Evolutionary conservation across 805 yeast species (phyloP), one percentile per base, ranked within the genome.

Genomic region (Torulaspora quercuum): DNA sequence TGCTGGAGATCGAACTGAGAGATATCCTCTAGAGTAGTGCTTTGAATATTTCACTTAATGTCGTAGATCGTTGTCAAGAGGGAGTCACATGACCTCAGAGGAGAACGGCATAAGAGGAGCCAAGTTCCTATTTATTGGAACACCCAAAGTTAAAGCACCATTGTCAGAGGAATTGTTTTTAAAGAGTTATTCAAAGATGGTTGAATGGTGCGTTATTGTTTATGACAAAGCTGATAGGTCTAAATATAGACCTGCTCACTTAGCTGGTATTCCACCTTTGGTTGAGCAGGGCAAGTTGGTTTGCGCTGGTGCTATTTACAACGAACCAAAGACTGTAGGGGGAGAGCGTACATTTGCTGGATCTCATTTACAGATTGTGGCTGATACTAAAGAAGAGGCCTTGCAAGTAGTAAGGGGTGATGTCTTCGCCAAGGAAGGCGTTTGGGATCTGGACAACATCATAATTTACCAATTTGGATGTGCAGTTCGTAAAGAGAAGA

Each of bases 401-500:
- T 44, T 80, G 29, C 83, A 78, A 26, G 64, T 81, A 38, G 69
- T 85, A 57, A 73, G 78, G 52, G 50, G 64, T 32, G 95, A 85
- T 55, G 57, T 77, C 22, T 85, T 78, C 58, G 73, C 73, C 48
- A 69, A 67, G 48, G 67, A 69, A 22, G 89, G 87, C 2, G 72
- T 85, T 42, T 85, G 94, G 95, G 94, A 85, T 56, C 55, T 82
- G 42, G 75, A 75, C 24, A 71, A 68, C 37, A 80, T 73, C 12
- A 52, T 78, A 45, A 73, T 81, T 25, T 70, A 74, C 52, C 87
- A 87, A 29, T 57, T 55, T 35, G 70, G 68, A 12, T 61, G 70
- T 49, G 75, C 74, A 30, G 68, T 63, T 35, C 70, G 76, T 56
- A 48, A 61, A 33, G 65, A 62, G 12, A 63, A 24, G 39, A 41